Percentiles rank a stretch among this genome's conserved stretches.
Evolutionary conservation across 2,329 filamentous ascomycete genomes (phyloP).

Genomic region (Pestalotiopsis sp.): DNA sequence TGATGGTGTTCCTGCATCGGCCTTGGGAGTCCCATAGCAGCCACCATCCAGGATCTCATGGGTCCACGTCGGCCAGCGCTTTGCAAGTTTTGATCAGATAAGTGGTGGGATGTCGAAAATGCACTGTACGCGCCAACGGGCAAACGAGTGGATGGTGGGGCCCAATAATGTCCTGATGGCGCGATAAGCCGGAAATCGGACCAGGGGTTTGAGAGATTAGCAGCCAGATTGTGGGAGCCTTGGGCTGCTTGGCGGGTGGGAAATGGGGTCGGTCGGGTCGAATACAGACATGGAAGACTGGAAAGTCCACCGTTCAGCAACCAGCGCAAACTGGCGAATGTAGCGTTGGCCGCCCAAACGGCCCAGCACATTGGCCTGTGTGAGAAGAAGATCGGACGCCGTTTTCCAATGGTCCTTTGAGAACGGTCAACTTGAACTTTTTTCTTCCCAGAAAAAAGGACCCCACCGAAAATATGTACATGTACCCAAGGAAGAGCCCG

Average conservation of each 20-base stretch:
- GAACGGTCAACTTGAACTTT: background rate
- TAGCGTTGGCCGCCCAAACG: too few species aligned
- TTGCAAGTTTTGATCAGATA: background rate
- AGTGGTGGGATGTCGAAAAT: background rate
- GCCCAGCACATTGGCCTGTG: too few species aligned
- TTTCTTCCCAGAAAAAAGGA: background rate
- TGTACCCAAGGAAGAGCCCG: background rate
- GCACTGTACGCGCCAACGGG: background rate
- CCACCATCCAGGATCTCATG: background rate
- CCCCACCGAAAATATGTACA: background rate
- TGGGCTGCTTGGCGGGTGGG: background rate
- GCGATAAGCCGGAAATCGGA: conserved; percentile 10
- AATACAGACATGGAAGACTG: background rate
- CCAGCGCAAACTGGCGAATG: background rate
- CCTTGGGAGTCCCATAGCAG: background rate
- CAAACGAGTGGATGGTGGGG: background rate
- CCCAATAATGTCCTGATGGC: conserved; percentile 4
- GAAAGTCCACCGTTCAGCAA: background rate
- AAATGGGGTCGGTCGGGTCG: background rate
- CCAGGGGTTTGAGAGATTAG: conserved; percentile 8
- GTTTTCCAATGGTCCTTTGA: background rate
- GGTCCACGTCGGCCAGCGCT: background rate
- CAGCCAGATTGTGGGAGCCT: background rate
- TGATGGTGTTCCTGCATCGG: background rate
- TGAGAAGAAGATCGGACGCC: background rate